Base-by-base conservation (phyloP, 176 grass and related monocot genomes). In the Triticum dicoccoides region DNA sequence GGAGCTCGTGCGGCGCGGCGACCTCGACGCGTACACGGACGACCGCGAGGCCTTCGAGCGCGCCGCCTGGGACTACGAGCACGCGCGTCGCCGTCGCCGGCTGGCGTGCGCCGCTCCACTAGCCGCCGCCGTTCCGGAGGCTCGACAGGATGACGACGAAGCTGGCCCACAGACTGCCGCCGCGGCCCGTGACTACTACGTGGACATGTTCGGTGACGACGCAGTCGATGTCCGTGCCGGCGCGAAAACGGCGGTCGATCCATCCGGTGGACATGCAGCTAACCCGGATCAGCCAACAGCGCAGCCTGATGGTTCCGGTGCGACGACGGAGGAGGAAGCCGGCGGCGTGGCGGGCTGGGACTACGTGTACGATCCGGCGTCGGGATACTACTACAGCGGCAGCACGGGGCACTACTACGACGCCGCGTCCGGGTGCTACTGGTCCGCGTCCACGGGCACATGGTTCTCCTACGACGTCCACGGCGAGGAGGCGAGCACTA, bases 21-120 rank as follows among this genome's bases (percentile, higher is more conserved):
- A 49, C 41, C 41, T 74, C 41, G 71, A 74, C 71, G 71, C 41
- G 12, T 74, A 74, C 71, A 17, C 41, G 6, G n/a, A 74, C 41
- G 41, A 74, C 71, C 71, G 71, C 71, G 71, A 74, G 71, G 71
- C n/a, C 6, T 74, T 74, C 71, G 41, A 74, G 71, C 4, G 11
- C 1, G n/a, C 5, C 3, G 41, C 41, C 21, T 47, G 39, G 39
- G 71, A 8, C 21, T 74, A 74, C 71, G 71, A 74, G 71, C 3
- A 45, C 70, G 5, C n/a, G 11, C 71, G n/a, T 11, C 39, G 30
- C 1, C 51, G 15, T 0, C 15, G 51, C 15, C 29, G 12, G 13
- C 65, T 6, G 3, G 62, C 70, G 11, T 12, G 3, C 1, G 42
- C 25, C 25, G 25, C 25, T 10, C 41, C 38, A 41, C 38, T 8